Base-by-base conservation (phyloP, 73 alveolate genomes). In the Symbiodinium natans region DNA sequence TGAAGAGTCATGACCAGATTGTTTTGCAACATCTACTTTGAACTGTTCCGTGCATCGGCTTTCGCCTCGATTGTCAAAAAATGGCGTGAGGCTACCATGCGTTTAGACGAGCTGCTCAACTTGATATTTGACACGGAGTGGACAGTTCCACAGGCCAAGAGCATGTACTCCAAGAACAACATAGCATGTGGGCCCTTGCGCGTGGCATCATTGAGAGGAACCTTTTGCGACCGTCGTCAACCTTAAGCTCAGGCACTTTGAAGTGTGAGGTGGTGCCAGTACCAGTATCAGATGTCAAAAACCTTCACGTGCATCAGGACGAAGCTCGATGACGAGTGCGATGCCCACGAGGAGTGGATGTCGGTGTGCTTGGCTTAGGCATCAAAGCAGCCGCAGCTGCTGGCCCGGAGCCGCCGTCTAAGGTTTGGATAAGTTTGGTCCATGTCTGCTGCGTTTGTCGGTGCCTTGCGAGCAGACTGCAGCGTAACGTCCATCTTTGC, bases 131-230 rank as follows among this genome's bases (percentile, higher is more conserved):
- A 40, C 86, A 88, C 85, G 23, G 95, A 68, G 8, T 88, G 95
- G 95, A 88, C 95, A n/a, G 86, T 88, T 2, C 95, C 95, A 10
- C 46, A 88, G 95, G 95, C 56, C 82, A 5, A 34, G 84, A 2
- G 31, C 38, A 6, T 9, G 38, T 36, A 63, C n/a, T n/a, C n/a
- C n/a, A n/a, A n/a, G n/a, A n/a, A n/a, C n/a, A n/a, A 63, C 33
- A 13, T 46, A 9, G 21, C 59, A 25, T 23, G 21, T 63, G 77
- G 77, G 29, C 75, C 75, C 5, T 56, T 8, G 74, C 31, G 77
- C 15, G 17, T 27, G 29, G 21, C 68, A 17, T 52, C 68, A 17
- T 27, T 8, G 29, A 4, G 36, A 2, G 80, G 80, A 17, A 8
- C 80, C 80, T 23, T 63, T 36, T 23, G 19, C 36, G 33, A n/a